phyloP scores from a whole-genome alignment of 2,329 filamentous ascomycete genomes.

The Fusarium lateritium region DNA sequence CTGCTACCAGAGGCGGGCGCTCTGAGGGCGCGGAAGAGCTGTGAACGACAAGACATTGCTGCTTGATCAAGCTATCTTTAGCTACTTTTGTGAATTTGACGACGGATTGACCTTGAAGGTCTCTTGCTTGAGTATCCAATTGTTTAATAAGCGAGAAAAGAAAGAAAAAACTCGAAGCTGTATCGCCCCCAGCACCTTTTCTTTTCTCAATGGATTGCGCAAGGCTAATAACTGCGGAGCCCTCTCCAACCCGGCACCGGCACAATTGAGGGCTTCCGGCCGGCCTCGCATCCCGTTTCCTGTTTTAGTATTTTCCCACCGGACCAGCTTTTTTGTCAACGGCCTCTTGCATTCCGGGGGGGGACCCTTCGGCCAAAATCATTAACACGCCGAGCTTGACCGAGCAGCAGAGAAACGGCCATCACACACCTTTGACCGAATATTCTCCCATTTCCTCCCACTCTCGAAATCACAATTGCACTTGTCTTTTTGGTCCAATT shows the following conservation, averaged over 20 bases:
- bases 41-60: slow-evolving; percentile 48
- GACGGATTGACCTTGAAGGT: slow-evolving; percentile 23
- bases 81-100: slow-evolving; percentile 1
- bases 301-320: background rate
- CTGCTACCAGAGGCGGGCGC: slow-evolving; percentile 33
- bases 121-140: slow-evolving; percentile 6
- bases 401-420: background rate
- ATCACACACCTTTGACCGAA: slow-evolving; percentile 10
- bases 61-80: background rate
- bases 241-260: slow-evolving; percentile 26
- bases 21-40: slow-evolving; percentile 48
- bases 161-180: slow-evolving; percentile 8
- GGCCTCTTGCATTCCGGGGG: background rate
- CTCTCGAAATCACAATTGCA: background rate
- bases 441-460: background rate
- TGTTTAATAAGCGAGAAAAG: slow-evolving; percentile 1
- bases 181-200: slow-evolving; percentile 34
- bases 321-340: slow-evolving; percentile 1
- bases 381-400: slow-evolving; percentile 9
- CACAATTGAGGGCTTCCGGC: background rate
- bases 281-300: slow-evolving; percentile 2
- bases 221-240: slow-evolving; percentile 40
- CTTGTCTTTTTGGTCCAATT: background rate
- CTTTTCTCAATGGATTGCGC: slow-evolving; percentile 17
- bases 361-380: slow-evolving; percentile 13